Percentiles rank a stretch among this genome's conserved stretches.
These are phyloP conservation scores for Melastoma candidum DNA, from an alignment of 441 rosid species.

Conservation along the genomic window DNA sequence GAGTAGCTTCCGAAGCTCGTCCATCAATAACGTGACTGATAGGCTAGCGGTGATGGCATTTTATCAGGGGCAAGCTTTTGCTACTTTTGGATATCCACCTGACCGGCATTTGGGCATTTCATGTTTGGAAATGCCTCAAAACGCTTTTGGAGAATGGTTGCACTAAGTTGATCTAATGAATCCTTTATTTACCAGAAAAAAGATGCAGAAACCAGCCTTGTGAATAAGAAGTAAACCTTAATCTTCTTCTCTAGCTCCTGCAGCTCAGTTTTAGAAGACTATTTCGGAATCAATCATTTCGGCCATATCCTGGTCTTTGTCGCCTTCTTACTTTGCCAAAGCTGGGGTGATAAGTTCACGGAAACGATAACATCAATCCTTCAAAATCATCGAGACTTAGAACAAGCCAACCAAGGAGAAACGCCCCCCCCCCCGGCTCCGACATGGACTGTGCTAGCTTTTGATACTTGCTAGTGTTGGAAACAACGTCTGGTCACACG, in stretches of 20 bases:
- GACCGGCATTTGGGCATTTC: too few relatives aligned
- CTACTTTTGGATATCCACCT: too few relatives aligned
- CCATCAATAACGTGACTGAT: too few relatives aligned
- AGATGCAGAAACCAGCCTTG: background rate
- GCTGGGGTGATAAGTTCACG: slow-evolving; percentile 24
- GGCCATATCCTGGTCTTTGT: slow-evolving; percentile 72
- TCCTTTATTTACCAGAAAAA: background rate
- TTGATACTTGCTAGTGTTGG: slow-evolving; percentile 71
- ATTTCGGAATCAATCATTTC: slow-evolving; percentile 83
- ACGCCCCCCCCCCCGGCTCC: slow-evolving; percentile 47
- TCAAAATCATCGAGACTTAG: background rate
- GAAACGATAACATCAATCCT: slow-evolving; percentile 11
- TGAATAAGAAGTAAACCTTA: slow-evolving; percentile 36
- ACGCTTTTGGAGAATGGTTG: too few relatives aligned
- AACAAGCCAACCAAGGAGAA: slow-evolving; percentile 1
- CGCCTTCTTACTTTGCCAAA: slow-evolving; percentile 63
- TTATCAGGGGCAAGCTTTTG: too few relatives aligned
- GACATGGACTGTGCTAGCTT: slow-evolving; percentile 80
- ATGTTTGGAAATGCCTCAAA: too few relatives aligned
- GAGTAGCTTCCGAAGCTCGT: too few relatives aligned
- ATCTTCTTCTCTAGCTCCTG: slow-evolving; percentile 71
- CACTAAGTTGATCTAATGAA: too few relatives aligned
- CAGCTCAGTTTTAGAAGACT: slow-evolving; percentile 49
- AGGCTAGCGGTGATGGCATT: too few relatives aligned
- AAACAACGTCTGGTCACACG: slow-evolving; percentile 81